Evolutionary conservation across 352 stramenopile species (phyloP), one percentile per base, ranked within the genome.

Genomic region (Salisapilia sapeloensis): DNA sequence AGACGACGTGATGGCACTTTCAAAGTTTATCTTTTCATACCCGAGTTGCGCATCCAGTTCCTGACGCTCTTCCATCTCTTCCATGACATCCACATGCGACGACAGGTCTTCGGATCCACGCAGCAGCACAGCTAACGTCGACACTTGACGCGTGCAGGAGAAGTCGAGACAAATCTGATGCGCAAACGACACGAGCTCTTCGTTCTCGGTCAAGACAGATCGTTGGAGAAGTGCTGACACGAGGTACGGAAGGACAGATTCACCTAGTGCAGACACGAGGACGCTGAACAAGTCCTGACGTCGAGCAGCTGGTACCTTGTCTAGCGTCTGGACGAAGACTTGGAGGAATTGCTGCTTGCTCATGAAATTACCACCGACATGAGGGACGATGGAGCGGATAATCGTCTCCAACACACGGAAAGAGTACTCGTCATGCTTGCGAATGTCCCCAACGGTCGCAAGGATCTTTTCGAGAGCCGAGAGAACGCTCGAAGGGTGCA

Each of bases 321-420:
- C 57, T 33, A 72, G 86, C 5, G 70, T 61, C 28, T 75, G 50
- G 2, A 87, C 76, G 37, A 91, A 86, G 6, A 85, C 49, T 15
- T 49, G 42, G 26, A 91, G 63, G 24, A 89, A 86, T 31, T 78
- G 59, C 50, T 85, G 66, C 12, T 55, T 48, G 7, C 69, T 69
- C 29, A 91, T 71, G 10, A 40, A 28, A 18, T 37, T 21, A 19
- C 6, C 12, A 1, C 41, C 39, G n/a, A 91, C 74, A 44, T 91
- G 69, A 1, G 71, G 72, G 27, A 86, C 72, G 9, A 83, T 70
- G 4, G 67, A 50, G 44, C 75, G 67, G 31, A 87, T 61, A 24
- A 91, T 87, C 5, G 71, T 83, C 35, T 87, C 66, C n/a, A 91
- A 50, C 22, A 91, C 72, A 26, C 86, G 60, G 43, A 86, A 89